A percentile compares a stretch with the other conserved stretches of the same genome.
Conservation (phyloP, 805 yeast species). For the Candida ficus region DNA sequence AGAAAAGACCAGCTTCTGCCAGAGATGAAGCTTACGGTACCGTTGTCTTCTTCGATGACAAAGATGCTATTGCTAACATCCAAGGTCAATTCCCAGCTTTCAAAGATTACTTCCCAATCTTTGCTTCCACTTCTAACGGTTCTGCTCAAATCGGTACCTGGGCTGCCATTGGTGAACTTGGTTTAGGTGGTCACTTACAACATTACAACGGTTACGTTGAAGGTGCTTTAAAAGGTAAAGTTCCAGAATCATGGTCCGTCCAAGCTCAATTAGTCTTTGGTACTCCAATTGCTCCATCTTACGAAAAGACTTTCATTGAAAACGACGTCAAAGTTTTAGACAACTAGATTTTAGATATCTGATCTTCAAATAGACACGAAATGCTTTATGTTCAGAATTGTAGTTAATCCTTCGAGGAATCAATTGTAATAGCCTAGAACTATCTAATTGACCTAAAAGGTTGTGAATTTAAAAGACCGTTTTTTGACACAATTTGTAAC, state of each 20-base stretch:
- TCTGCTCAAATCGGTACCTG: constrained; percentile 47
- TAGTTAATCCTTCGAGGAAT: no score
- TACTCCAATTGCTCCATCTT: constrained; percentile 32
- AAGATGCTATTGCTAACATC: constrained; percentile 32
- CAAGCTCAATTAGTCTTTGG: constrained; percentile 50
- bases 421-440: no score
- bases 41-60: constrained; percentile 44
- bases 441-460: no score
- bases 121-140: constrained; percentile 44
- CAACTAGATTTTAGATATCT: neutral
- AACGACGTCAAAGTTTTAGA: constrained; percentile 35
- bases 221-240: constrained; percentile 34
- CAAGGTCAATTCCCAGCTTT: constrained; percentile 39
- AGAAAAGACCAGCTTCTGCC: constrained; percentile 37
- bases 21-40: constrained; percentile 46
- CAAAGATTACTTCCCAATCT: constrained; percentile 41
- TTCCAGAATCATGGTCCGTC: constrained; percentile 40
- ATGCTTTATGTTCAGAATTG: no score
- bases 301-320: constrained; percentile 37
- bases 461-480: no score
- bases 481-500: no score
- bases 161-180: constrained; percentile 41
- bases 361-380: no score
- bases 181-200: constrained; percentile 47
- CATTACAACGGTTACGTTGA: constrained; percentile 45